A percentile compares a stretch with the other conserved stretches of the same genome.
phyloP scores from a whole-genome alignment of 2,329 filamentous ascomycete genomes.

The Phialocephala subalpina region DNA sequence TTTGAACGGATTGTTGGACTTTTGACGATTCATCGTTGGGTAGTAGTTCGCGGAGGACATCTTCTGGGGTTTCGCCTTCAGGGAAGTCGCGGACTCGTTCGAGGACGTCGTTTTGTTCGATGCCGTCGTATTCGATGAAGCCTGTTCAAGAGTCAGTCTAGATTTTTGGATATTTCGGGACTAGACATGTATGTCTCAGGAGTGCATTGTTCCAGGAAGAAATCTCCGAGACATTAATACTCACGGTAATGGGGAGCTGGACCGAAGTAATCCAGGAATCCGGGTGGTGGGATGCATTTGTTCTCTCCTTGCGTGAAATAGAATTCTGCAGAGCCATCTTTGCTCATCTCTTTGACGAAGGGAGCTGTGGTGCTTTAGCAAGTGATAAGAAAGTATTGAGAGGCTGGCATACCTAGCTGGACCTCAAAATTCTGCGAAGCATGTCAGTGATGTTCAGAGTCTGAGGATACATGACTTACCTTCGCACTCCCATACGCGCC shows the following conservation, averaged over 20 bases:
- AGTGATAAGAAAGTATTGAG: not conserved
- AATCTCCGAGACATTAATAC: too few species aligned
- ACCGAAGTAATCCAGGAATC: conserved; percentile 59
- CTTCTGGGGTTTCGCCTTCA: conserved; percentile 35
- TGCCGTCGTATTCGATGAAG: conserved; percentile 59
- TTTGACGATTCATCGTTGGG: conserved; percentile 23
- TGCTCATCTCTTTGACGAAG: conserved; percentile 54
- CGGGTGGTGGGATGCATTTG: conserved; percentile 55
- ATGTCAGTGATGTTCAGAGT: conserved; percentile 21
- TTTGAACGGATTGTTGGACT: conserved; percentile 35
- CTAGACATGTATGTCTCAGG: too few species aligned
- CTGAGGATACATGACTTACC: conserved; percentile 46
- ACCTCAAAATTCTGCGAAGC: conserved; percentile 60
- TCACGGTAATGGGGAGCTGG: conserved; percentile 45
- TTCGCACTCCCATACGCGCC: conserved; percentile 65
- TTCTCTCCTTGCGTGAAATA: conserved; percentile 60
- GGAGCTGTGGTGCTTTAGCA: conserved; percentile 46
- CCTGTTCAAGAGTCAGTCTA: too few species aligned
- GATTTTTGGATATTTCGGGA: too few species aligned
- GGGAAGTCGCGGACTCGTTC: conserved; percentile 38
- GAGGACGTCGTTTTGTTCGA: conserved; percentile 33
- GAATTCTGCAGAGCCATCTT: conserved; percentile 54
- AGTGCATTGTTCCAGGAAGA: too few species aligned
- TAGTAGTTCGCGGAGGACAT: conserved; percentile 35
- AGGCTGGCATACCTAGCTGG: conserved; percentile 52